These are phyloP conservation scores for Arthrinium phaeospermum DNA, from an alignment of 2,329 filamentous ascomycete species.

Conservation along the genomic window DNA sequence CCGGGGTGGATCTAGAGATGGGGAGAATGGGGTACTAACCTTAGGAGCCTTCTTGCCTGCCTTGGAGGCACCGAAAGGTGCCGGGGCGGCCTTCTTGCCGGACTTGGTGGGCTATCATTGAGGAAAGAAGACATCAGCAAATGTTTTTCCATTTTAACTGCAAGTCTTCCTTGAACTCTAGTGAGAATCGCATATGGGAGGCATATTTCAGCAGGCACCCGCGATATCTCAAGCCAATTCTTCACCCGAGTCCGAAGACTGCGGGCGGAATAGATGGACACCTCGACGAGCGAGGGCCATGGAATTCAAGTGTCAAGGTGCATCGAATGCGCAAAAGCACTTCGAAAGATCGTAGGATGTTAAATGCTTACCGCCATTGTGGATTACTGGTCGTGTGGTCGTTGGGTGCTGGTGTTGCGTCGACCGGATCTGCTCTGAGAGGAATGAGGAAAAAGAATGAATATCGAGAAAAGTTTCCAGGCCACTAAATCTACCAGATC, in stretches of 20 bases:
- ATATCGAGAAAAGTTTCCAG: conserved; percentile 36
- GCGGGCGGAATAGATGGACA: conserved; percentile 47
- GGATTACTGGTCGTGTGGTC: conserved; percentile 58
- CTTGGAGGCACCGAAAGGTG: conserved; percentile 95
- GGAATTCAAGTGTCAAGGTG: conserved; percentile 28
- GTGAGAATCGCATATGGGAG: conserved; percentile 64
- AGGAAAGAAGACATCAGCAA: conserved; percentile 99
- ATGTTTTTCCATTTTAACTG: conserved; percentile 74
- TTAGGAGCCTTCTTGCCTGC: conserved; percentile 96
- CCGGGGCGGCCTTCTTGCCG: conserved; percentile 97
- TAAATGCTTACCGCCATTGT: conserved; percentile 63
- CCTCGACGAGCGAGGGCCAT: conserved; percentile 41
- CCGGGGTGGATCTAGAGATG: conserved; percentile 6
- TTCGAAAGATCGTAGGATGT: conserved; percentile 37
- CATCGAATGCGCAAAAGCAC: conserved; percentile 36
- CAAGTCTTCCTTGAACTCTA: conserved; percentile 90
- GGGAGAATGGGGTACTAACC: conserved; percentile 64
- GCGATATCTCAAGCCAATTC: conserved; percentile 68
- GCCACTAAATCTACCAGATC: conserved; percentile 13
- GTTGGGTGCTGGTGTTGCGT: conserved; percentile 49
- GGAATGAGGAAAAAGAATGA: conserved; percentile 39
- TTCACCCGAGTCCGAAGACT: conserved; percentile 57
- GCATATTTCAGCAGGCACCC: conserved; percentile 59
- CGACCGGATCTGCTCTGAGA: conserved; percentile 38
- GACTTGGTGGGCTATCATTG: conserved; percentile 99